A percentile compares a stretch with the other conserved stretches of the same genome.
These are phyloP conservation scores for Coemansia sp. DNA, from an alignment of 192 early-diverging fungal species.

Conservation along the genomic window DNA sequence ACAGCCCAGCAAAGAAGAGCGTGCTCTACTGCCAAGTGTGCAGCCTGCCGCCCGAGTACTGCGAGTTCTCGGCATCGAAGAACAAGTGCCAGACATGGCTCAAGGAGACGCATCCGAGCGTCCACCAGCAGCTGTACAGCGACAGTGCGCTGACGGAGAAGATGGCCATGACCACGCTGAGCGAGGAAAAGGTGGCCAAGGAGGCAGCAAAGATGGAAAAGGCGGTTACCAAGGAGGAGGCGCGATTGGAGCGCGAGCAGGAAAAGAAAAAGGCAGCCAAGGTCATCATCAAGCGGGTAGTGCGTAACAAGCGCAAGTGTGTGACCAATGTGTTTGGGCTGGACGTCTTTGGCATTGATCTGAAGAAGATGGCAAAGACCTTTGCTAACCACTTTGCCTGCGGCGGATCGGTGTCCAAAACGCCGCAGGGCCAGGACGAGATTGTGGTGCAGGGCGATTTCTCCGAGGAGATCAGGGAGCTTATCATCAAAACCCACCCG, in stretches of 20 bases:
- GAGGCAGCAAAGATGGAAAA: conserved; percentile 58
- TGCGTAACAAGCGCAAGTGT: conserved; percentile 92
- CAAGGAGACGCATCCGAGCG: conserved; percentile 56
- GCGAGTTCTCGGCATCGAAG: conserved; percentile 81
- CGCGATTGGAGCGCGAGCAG: conserved; percentile 71
- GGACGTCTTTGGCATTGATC: conserved; percentile 89
- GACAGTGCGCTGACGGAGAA: conserved; percentile 42
- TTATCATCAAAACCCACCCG: conserved; percentile 77
- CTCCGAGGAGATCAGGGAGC: conserved; percentile 81
- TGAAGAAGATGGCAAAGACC: conserved; percentile 95
- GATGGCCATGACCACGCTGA: conserved; percentile 40
- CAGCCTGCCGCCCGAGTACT: conserved; percentile 67
- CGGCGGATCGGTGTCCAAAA: conserved; percentile 92
- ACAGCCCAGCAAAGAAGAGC: conserved; percentile 3
- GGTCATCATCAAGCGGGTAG: conserved; percentile 82
- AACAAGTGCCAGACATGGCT: conserved; percentile 85
- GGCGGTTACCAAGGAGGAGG: conserved; percentile 63
- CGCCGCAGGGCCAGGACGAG: conserved; percentile 88
- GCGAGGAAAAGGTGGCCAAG: conserved; percentile 47
- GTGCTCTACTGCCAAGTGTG: conserved; percentile 47
- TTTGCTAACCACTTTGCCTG: conserved; percentile 96
- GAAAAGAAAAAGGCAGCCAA: conserved; percentile 75
- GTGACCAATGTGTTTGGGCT: conserved; percentile 83
- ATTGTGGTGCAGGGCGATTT: conserved; percentile 98
- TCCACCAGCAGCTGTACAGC: conserved; percentile 63